Conservation (phyloP, 495 filamentous ascomycete genomes). For the Astrocystis sublimbata region DNA sequence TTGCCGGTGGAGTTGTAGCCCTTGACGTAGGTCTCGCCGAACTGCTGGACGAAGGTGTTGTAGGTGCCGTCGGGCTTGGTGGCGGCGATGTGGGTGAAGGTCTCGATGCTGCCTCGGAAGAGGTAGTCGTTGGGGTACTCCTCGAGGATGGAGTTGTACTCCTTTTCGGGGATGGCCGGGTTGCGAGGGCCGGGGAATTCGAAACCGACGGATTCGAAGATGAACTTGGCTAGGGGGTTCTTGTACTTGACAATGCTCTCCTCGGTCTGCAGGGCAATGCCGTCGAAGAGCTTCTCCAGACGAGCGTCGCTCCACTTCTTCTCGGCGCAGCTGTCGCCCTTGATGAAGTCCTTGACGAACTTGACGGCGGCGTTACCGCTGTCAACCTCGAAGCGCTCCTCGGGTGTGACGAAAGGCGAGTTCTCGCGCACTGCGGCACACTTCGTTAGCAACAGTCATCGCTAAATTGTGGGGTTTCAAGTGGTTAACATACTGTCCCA, state of each 20-base stretch:
- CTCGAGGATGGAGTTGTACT: conserved; percentile 34
- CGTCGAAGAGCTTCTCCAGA: conserved; percentile 45
- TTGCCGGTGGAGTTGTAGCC: conserved; percentile 13
- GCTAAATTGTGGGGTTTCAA: not conserved
- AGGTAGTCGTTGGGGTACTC: conserved; percentile 41
- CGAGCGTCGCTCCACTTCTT: conserved; percentile 38
- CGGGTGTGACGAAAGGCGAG: conserved; percentile 8
- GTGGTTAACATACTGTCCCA: conserved; percentile 24
- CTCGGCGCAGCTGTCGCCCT: conserved; percentile 19
- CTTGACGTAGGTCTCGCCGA: conserved; percentile 3
- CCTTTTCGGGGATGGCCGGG: conserved; percentile 33
- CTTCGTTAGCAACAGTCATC: not conserved
- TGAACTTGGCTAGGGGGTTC: conserved; percentile 36
- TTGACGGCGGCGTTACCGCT: conserved; percentile 38
- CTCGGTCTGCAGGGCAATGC: conserved; percentile 44
- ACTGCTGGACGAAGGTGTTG: conserved; percentile 18
- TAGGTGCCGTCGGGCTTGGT: conserved; percentile 22
- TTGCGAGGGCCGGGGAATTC: conserved; percentile 37
- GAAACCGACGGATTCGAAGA: conserved; percentile 35
- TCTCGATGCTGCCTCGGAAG: conserved; percentile 22
- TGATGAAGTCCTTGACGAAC: conserved; percentile 35
- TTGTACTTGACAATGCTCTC: conserved; percentile 40
- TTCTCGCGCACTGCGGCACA: not conserved
- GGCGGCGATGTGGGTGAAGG: conserved; percentile 26
- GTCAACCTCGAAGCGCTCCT: conserved; percentile 44